These are phyloP conservation scores for Macrocybe gigantea DNA, from an alignment of 768 basidiomycete species.

Conservation along the genomic window DNA sequence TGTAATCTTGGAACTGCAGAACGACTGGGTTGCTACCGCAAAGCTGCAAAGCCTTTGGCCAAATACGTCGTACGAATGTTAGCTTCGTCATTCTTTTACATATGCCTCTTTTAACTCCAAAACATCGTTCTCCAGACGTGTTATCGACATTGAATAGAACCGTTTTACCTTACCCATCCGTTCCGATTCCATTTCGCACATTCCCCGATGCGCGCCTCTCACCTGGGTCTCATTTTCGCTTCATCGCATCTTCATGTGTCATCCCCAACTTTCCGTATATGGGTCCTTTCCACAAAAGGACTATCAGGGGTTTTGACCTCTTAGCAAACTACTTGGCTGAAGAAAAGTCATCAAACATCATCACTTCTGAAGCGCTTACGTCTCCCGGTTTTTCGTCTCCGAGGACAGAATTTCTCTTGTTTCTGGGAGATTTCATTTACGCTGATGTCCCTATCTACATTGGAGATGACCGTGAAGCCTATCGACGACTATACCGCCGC, in stretches of 20 bases:
- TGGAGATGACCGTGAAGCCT: slow-evolving; percentile 53
- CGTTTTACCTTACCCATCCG: slow-evolving; percentile 41
- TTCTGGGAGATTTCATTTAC: slow-evolving; percentile 75
- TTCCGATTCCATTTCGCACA: slow-evolving; percentile 59
- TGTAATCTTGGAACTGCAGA: slow-evolving; percentile 33
- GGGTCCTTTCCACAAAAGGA: slow-evolving; percentile 42
- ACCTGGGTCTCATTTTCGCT: slow-evolving; percentile 55
- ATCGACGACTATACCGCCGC: slow-evolving; percentile 60
- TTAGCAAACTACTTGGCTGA: slow-evolving; percentile 46
- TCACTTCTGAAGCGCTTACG: no score
- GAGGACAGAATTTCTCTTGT: slow-evolving; percentile 51
- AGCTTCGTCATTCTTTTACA: slow-evolving; percentile 14
- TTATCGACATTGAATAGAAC: slow-evolving; percentile 36
- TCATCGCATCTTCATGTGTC: slow-evolving; percentile 62
- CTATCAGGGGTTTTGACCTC: slow-evolving; percentile 60
- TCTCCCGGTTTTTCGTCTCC: no score
- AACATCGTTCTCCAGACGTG: slow-evolving; percentile 29
- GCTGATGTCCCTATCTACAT: slow-evolving; percentile 64
- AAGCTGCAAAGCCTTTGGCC: slow-evolving; percentile 61
- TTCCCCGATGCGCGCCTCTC: slow-evolving; percentile 65
- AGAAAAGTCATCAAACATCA: background rate
- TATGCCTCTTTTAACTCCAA: background rate
- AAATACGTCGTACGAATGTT: slow-evolving; percentile 65
- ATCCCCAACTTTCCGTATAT: slow-evolving; percentile 70
- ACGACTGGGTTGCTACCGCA: slow-evolving; percentile 57